Conservation (phyloP, 345 rosid genomes). For the Sonneratia alba region DNA sequence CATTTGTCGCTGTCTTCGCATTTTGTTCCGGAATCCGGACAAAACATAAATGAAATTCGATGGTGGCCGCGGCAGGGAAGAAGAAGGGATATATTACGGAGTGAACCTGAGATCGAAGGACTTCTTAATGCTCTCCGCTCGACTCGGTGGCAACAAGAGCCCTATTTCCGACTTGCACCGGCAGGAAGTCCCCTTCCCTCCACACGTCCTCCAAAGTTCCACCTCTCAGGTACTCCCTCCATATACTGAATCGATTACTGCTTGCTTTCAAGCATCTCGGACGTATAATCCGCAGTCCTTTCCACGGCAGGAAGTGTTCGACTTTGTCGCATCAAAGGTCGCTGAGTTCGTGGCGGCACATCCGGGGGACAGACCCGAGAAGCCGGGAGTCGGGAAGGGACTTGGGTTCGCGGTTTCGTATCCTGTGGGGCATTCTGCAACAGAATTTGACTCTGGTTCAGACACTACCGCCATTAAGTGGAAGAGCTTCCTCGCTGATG, state of each 20-base stretch:
- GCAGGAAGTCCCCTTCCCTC: conserved; percentile 41
- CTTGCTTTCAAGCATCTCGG: not conserved
- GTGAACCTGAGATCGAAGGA: conserved; percentile 37
- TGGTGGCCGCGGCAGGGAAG: conserved; percentile 18
- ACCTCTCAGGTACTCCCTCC: conserved; percentile 29
- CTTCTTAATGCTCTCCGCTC: conserved; percentile 34
- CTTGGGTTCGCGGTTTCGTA: conserved; percentile 42
- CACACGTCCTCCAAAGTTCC: conserved; percentile 20
- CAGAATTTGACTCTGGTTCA: not conserved
- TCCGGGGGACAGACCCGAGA: conserved; percentile 14
- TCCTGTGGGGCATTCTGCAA: conserved; percentile 21
- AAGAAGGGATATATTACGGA: conserved; percentile 53
- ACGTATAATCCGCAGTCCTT: not conserved
- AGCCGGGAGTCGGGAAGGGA: conserved; percentile 15
- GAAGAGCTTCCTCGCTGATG: conserved; percentile 32
- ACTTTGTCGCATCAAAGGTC: conserved; percentile 35
- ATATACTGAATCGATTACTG: not conserved
- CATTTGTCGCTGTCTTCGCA: no score
- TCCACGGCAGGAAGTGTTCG: conserved; percentile 30
- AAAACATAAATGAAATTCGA: not conserved
- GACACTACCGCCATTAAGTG: conserved; percentile 28
- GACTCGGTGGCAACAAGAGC: conserved; percentile 38
- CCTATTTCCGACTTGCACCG: conserved; percentile 38
- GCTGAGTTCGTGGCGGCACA: conserved; percentile 32
- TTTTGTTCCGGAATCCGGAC: no score